phyloP scores from a whole-genome alignment of 306 rosid genomes.

The Gillenia trifoliata region DNA sequence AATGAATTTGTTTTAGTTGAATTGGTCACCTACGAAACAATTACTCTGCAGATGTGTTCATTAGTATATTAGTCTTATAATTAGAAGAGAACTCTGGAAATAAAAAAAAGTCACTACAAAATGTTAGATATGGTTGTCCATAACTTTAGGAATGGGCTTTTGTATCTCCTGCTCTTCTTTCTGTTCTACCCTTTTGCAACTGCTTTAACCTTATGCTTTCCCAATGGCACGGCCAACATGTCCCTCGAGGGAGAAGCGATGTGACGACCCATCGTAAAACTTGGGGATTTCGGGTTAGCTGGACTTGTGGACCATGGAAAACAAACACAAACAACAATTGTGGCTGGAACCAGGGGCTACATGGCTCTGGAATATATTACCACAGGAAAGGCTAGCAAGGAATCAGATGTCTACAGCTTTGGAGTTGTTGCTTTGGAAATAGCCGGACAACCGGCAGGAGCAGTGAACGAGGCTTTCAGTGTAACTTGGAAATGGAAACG shows the following conservation, averaged over 20 bases:
- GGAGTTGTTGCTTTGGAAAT: constrained; percentile 1
- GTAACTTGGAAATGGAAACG: too few relatives aligned
- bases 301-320: background rate
- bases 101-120: background rate
- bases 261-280: too few relatives aligned
- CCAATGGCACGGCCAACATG: background rate
- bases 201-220: background rate
- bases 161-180: background rate
- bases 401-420: background rate
- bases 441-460: too few relatives aligned
- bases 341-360: background rate
- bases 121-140: background rate
- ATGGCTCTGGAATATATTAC: background rate
- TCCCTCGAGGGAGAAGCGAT: background rate
- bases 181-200: background rate
- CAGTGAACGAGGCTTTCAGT: too few relatives aligned
- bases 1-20: too few relatives aligned
- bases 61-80: too few relatives aligned
- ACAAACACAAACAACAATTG: background rate
- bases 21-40: too few relatives aligned
- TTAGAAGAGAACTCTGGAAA: too few relatives aligned
- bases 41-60: too few relatives aligned
- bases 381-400: background rate
- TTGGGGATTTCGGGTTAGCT: background rate
- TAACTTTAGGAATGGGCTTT: background rate